Evolutionary conservation across 1,284 basidiomycete species (phyloP), one percentile per base, ranked within the genome.

Genomic region (Vanrija sp.): DNA sequence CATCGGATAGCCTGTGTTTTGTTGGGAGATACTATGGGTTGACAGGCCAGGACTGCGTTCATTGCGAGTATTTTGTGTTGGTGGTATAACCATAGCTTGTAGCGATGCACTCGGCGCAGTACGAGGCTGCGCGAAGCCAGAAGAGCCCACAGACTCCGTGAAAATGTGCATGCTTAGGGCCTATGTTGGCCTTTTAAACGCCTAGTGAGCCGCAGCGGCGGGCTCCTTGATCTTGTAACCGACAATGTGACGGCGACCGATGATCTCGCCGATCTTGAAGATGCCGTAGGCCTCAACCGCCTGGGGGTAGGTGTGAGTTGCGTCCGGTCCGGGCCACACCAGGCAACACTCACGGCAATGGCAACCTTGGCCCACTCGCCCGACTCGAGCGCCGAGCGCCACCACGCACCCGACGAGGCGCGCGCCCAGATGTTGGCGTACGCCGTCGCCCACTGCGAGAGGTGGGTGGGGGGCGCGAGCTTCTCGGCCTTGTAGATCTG

Each of bases 401-500:
- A 90, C 77, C 85, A 93, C 25, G 80, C 78, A 1, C 80, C 77
- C 76, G 83, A 86, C 55, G 78, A 80, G 18, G 86, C 86, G 54
- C 84, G 84, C 43, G 81, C 69, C 82, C 83, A 91, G 62, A 97
- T 80, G 43, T 85, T 81, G 56, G 83, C 78, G 78, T 94, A 96
- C 16, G 86, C 87, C 55, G 80, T 80, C 45, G 82, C 79, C 75
- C 91, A 78, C 52, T 85, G 78, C 39, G 80, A 76, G 51, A 89
- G 57, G 25, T 85, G 85, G 15, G 82, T 81, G 21, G 94, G 95
- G 16, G 91, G 91, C 48, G 87, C 84, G 52, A 98, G 83, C 58
- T 85, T 84, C 80, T 98, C 95, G 46, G 86, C 85, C 63, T 89
- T 78, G 80, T 97, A 98, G 58, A 98, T 84, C 73, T 95, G 91